Evolutionary conservation across 805 yeast species (phyloP).

Genomic region (Pichia thaimueangensis): DNA sequence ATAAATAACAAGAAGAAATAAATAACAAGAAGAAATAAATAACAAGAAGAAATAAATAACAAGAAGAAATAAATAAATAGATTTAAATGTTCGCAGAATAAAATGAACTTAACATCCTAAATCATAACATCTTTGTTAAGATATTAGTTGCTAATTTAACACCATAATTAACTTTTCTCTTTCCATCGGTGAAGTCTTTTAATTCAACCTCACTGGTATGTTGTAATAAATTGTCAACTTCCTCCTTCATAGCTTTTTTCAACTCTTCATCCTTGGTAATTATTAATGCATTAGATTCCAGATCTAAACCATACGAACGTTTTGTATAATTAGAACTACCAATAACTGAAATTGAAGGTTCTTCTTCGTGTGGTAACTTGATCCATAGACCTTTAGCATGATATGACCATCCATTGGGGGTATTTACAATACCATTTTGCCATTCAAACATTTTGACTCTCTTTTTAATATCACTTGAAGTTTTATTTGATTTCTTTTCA

Average conservation of each 20-base stretch:
- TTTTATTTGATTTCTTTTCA: conserved; percentile 27
- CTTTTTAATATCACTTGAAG: conserved; percentile 15
- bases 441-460: conserved; percentile 68
- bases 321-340: conserved; percentile 94
- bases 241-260: conserved; percentile 50
- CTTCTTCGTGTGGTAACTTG: conserved; percentile 44
- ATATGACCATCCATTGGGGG: conserved; percentile 88
- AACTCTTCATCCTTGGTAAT: conserved; percentile 62
- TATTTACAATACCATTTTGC: conserved; percentile 79
- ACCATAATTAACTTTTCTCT: conserved; percentile 54
- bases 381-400: conserved; percentile 97
- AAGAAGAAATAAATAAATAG: neutral
- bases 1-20: too few relatives aligned
- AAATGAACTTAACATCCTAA: neutral
- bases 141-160: conserved; percentile 63
- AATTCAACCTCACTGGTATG: conserved; percentile 48
- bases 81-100: neutral
- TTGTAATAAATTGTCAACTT: conserved; percentile 52
- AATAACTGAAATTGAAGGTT: conserved; percentile 71
- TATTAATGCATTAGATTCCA: conserved; percentile 81
- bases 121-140: conserved; percentile 46
- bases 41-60: too few relatives aligned
- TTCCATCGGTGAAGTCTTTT: conserved; percentile 56
- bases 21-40: too few relatives aligned
- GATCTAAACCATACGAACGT: conserved; percentile 79